Percentiles rank a stretch among this genome's conserved stretches.
phyloP scores from a whole-genome alignment of 2,329 filamentous ascomycete species.

The Scedosporium apiospermum region DNA sequence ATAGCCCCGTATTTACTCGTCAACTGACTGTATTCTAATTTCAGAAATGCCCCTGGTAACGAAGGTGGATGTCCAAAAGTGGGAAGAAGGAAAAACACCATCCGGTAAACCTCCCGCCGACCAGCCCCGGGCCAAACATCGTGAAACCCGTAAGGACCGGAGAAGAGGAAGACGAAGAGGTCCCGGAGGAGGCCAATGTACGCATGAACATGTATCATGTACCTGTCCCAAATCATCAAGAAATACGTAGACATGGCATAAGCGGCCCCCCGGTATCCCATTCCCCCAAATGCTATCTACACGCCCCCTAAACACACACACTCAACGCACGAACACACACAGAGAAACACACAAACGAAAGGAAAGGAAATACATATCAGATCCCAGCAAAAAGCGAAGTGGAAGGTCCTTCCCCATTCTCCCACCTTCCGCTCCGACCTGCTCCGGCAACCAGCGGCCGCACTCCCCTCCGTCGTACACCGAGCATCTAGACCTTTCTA shows the following conservation, averaged over 20 bases:
- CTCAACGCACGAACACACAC: not conserved
- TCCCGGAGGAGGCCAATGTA: not conserved
- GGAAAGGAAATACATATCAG: not conserved
- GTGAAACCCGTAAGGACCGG: not conserved
- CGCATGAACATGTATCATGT: not conserved
- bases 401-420: not conserved
- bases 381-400: not conserved
- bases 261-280: not conserved
- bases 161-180: not conserved
- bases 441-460: slow-evolving; percentile 1
- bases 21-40: too few species aligned
- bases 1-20: too few species aligned
- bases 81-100: not conserved
- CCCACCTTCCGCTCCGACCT: slow-evolving; percentile 5
- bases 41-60: too few species aligned
- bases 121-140: slow-evolving; percentile 1
- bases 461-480: slow-evolving; percentile 1
- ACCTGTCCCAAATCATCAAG: not conserved
- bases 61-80: not conserved
- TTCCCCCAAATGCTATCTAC: not conserved
- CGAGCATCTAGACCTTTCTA: not conserved
- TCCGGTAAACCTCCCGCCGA: not conserved
- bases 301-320: not conserved
- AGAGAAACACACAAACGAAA: not conserved
- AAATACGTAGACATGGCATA: not conserved